Conservation (phyloP, 1,284 basidiomycete genomes). For the Moniliella sp. region DNA sequence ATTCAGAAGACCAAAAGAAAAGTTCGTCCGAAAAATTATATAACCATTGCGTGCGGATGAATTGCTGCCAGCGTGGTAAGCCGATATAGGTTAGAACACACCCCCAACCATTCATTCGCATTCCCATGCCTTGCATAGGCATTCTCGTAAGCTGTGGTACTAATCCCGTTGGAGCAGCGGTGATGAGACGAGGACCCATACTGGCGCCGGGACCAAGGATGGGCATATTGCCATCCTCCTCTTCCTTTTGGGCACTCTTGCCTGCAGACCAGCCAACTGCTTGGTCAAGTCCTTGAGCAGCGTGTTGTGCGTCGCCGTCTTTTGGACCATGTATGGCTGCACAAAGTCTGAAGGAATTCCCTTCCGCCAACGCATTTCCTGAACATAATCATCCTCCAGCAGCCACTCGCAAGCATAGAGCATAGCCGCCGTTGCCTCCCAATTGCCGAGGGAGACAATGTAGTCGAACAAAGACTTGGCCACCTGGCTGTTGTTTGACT, state of each 20-base stretch:
- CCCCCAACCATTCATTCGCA: too few species aligned
- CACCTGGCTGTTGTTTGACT: constrained; percentile 52
- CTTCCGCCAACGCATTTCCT: constrained; percentile 85
- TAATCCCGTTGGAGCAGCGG: constrained; percentile 9
- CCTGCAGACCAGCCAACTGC: constrained; percentile 17
- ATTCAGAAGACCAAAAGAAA: too few species aligned
- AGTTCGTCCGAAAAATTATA: too few species aligned
- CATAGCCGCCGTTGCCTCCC: constrained; percentile 81
- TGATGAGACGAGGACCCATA: constrained; percentile 13
- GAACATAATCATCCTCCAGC: constrained; percentile 67
- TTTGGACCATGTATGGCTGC: constrained; percentile 80
- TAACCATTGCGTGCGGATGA: too few species aligned
- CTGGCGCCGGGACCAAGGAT: constrained; percentile 13
- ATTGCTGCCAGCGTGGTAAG: too few species aligned
- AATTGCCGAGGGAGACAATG: constrained; percentile 79
- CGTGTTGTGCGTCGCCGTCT: constrained; percentile 37
- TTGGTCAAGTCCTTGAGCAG: constrained; percentile 37
- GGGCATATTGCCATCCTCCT: constrained; percentile 43
- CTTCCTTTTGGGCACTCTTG: constrained; percentile 59
- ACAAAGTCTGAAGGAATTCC: constrained; percentile 85
- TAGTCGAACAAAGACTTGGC: constrained; percentile 75
- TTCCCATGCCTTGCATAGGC: too few species aligned
- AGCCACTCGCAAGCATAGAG: constrained; percentile 81
- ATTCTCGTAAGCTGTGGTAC: too few species aligned
- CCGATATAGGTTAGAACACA: too few species aligned